These are phyloP conservation scores for Pseudevernia furfuracea DNA, from an alignment of 495 filamentous ascomycete species.

Conservation along the genomic window DNA sequence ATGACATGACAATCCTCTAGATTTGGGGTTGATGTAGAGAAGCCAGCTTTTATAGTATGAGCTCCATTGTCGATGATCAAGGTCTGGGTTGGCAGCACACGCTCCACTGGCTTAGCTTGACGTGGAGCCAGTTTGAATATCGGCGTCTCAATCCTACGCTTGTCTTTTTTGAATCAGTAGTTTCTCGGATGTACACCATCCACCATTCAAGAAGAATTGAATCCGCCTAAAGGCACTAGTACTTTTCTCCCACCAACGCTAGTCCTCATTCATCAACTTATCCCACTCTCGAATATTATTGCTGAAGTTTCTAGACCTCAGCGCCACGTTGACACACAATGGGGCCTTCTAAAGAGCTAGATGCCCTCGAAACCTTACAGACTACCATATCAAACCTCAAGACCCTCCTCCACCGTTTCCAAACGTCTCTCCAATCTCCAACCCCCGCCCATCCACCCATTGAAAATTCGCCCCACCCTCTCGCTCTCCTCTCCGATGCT, in stretches of 20 bases:
- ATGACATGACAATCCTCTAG: constrained; percentile 57
- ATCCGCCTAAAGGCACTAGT: neutral
- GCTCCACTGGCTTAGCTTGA: constrained; percentile 30
- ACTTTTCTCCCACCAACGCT: neutral
- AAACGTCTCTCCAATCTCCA: constrained; percentile 30
- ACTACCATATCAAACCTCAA: constrained; percentile 6
- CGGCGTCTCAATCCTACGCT: neutral
- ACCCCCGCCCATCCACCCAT: constrained; percentile 14
- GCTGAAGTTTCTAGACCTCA: constrained; percentile 1
- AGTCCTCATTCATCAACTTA: neutral
- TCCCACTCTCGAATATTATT: neutral
- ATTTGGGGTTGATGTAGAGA: constrained; percentile 42
- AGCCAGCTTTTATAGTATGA: constrained; percentile 88
- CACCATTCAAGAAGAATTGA: neutral
- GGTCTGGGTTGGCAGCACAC: constrained; percentile 52
- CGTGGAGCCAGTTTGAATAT: constrained; percentile 22
- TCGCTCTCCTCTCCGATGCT: constrained; percentile 57
- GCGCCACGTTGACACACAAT: neutral
- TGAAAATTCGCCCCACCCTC: constrained; percentile 39
- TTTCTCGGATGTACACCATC: neutral
- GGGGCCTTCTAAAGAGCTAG: constrained; percentile 8
- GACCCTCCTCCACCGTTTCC: constrained; percentile 26
- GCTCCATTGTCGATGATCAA: constrained; percentile 93
- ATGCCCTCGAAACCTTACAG: constrained; percentile 6
- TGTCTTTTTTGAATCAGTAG: neutral